Conservation (phyloP, 768 basidiomycete genomes). For the Hygrocybe coccinea region DNA sequence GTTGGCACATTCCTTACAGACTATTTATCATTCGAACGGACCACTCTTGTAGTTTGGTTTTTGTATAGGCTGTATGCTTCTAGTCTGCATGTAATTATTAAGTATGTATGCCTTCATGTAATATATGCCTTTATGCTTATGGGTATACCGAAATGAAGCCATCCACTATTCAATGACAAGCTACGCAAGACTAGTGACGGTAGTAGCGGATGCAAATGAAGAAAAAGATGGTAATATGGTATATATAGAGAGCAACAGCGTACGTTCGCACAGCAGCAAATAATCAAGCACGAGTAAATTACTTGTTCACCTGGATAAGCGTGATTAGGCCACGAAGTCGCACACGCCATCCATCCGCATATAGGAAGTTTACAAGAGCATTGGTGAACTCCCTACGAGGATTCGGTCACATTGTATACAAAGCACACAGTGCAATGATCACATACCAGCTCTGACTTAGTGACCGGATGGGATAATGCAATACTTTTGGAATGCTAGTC, state of each 20-base stretch:
- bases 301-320: slow-evolving; percentile 35
- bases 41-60: neutral
- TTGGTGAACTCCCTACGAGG: slow-evolving; percentile 45
- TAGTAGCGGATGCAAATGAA: neutral
- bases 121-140: neutral
- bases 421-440: neutral
- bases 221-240: neutral
- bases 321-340: slow-evolving; percentile 41
- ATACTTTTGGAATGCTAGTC: slow-evolving; percentile 77
- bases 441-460: slow-evolving; percentile 69
- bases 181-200: too few relatives aligned
- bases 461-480: slow-evolving; percentile 84
- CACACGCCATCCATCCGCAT: slow-evolving; percentile 49
- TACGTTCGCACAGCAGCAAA: neutral
- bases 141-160: too few relatives aligned
- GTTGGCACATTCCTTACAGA: too few relatives aligned
- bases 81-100: neutral
- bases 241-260: neutral
- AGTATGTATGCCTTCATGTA: too few relatives aligned
- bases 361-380: slow-evolving; percentile 47
- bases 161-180: too few relatives aligned
- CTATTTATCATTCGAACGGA: too few relatives aligned
- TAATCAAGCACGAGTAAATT: slow-evolving; percentile 14
- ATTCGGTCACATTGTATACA: neutral
- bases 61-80: neutral